Evolutionary conservation across 1,284 basidiomycete genomes (phyloP), one percentile per base, ranked within the genome.

Genomic region (Cystobasidium pallidum): DNA sequence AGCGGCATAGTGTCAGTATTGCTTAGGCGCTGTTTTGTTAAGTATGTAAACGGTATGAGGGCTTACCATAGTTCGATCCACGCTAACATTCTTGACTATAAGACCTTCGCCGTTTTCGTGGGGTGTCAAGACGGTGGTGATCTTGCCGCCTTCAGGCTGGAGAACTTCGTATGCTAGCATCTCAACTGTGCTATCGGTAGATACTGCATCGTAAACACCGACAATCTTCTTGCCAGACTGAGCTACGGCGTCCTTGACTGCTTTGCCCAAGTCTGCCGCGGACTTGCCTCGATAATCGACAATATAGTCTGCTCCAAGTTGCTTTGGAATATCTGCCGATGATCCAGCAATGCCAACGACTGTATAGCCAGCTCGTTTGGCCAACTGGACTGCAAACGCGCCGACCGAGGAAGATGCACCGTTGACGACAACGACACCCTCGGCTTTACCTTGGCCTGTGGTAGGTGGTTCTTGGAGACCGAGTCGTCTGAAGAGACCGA

Each of bases 401-500:
- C 81, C 81, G 24, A 82, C 80, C 10, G 78, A 79, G 0, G 79
- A 78, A 28, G 77, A 75, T 0, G 80, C 81, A 19, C 81, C 81
- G 73, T 79, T 81, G 24, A 82, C 74, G 34, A 81, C 73, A 30
- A 82, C 61, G 0, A 75, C 75, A 21, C 70, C 55, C n/a, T 57
- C 39, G 51, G 70, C 34, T n/a, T 51, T 43, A 45, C 55, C 51
- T 61, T 63, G 30, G 28, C 30, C 36, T 28, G 62, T 57, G 1
- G 36, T 24, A 13, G 26, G 47, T 2, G 74, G 74, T 30, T 58
- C 49, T 39, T 70, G 49, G 13, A 74, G 67, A 1, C 54, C 41
- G 32, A 73, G 36, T 32, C 62, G 52, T 11, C 39, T 11, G 74
- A 66, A 66, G 36, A 57, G 61, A 2, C 79, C 81, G 43, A 81